Percentiles rank a stretch among this genome's conserved stretches.
These are phyloP conservation scores for Flammula alnicola DNA, from an alignment of 1,284 basidiomycete genomes.

Conservation along the genomic window DNA sequence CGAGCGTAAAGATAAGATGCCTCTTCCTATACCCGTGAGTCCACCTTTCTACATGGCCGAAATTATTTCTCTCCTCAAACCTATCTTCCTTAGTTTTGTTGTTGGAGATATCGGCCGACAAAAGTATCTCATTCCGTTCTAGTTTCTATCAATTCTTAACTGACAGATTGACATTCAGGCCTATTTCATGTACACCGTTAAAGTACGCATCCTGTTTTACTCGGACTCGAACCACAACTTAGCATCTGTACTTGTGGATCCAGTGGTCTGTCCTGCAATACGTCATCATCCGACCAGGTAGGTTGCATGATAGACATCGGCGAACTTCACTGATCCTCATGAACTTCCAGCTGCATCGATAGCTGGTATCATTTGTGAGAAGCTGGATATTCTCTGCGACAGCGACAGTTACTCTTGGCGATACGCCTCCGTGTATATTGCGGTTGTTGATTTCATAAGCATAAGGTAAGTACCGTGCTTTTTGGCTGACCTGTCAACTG, in stretches of 20 bases:
- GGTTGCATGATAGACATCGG: not conserved
- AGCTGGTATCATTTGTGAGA: slow-evolving; percentile 76
- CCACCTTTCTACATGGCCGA: slow-evolving; percentile 1
- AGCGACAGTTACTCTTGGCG: slow-evolving; percentile 60
- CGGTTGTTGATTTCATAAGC: slow-evolving; percentile 74
- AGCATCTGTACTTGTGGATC: not conserved
- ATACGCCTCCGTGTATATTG: slow-evolving; percentile 76
- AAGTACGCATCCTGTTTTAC: slow-evolving; percentile 48
- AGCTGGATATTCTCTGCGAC: slow-evolving; percentile 68
- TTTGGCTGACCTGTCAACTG: not conserved
- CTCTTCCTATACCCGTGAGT: slow-evolving; percentile 74
- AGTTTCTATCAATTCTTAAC: slow-evolving; percentile 2
- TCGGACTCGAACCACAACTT: slow-evolving; percentile 1
- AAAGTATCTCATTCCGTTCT: slow-evolving; percentile 53
- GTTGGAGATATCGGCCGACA: slow-evolving; percentile 78
- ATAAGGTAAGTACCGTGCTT: slow-evolving; percentile 62
- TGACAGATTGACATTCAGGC: slow-evolving; percentile 42
- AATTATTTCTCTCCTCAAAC: slow-evolving; percentile 3
- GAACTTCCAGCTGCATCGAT: slow-evolving; percentile 54
- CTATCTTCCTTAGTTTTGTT: slow-evolving; percentile 57
- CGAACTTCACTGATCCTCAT: slow-evolving; percentile 1
- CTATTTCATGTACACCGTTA: slow-evolving; percentile 89
- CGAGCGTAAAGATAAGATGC: slow-evolving; percentile 77
- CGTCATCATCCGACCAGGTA: slow-evolving; percentile 77
- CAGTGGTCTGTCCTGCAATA: slow-evolving; percentile 87